phyloP scores from a whole-genome alignment of 257 asterid genomes.

The Misopates orontium region DNA sequence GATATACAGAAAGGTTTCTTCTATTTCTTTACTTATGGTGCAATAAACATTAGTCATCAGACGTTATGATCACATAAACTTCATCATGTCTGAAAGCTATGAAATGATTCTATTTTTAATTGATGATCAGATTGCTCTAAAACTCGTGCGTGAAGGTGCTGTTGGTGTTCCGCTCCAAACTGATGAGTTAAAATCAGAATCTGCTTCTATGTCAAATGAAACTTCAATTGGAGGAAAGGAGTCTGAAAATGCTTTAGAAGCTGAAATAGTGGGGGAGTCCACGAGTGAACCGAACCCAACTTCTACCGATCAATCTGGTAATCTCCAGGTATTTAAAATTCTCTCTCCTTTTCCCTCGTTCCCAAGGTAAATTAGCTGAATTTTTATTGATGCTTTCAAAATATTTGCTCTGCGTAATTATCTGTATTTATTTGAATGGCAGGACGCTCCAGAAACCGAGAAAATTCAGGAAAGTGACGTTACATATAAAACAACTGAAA shows the following conservation, averaged over 20 bases:
- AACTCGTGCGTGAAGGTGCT: conserved; percentile 73
- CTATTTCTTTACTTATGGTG: conserved; percentile 3
- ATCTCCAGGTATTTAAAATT: conserved; percentile 34
- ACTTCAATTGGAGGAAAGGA: conserved; percentile 36
- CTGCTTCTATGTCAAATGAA: conserved; percentile 7
- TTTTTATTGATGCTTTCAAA: background rate
- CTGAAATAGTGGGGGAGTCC: conserved; percentile 45
- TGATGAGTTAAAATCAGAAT: conserved; percentile 9
- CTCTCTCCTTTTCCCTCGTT: background rate
- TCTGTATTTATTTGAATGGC: background rate
- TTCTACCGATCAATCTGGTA: conserved; percentile 35
- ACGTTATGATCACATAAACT: background rate
- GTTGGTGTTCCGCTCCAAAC: conserved; percentile 25
- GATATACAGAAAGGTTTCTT: conserved; percentile 85
- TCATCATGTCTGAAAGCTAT: background rate
- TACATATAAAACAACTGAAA: conserved; percentile 37
- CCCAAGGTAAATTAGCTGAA: conserved; percentile 2
- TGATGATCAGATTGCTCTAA: conserved; percentile 70
- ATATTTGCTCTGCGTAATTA: background rate
- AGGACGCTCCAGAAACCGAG: conserved; percentile 47
- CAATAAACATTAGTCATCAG: conserved; percentile 8
- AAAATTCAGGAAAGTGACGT: conserved; percentile 35
- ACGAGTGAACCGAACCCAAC: conserved; percentile 35
- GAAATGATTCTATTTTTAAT: conserved; percentile 18
- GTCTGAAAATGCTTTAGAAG: conserved; percentile 48